Evolutionary conservation across 2,329 filamentous ascomycete species (phyloP).

Genomic region (Cordyceps sp.): DNA sequence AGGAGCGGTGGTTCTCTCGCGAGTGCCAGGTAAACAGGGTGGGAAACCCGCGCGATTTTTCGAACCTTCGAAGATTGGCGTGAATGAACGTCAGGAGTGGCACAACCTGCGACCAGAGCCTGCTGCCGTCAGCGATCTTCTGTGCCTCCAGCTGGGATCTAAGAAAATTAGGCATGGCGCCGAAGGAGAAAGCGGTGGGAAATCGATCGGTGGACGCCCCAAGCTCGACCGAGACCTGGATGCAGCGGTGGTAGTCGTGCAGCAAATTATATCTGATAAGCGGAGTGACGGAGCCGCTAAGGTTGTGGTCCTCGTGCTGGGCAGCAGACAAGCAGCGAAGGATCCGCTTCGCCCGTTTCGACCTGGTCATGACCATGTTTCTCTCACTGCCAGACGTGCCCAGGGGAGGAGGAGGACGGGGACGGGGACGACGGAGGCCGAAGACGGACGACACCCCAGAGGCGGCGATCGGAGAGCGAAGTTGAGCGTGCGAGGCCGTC

Average conservation of each 20-base stretch:
- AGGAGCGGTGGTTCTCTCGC: constrained; percentile 16
- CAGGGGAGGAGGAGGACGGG: constrained; percentile 1
- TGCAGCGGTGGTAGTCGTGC: constrained; percentile 12
- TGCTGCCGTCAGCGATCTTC: constrained; percentile 13
- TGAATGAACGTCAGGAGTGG: constrained; percentile 18
- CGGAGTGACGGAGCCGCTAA: constrained; percentile 13
- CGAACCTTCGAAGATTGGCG: constrained; percentile 7
- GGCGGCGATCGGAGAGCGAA: too few relatives aligned
- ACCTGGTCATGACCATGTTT: constrained; percentile 11
- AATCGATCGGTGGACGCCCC: constrained; percentile 10
- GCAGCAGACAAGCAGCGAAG: constrained; percentile 12
- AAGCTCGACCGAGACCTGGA: constrained; percentile 12
- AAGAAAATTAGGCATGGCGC: constrained; percentile 10
- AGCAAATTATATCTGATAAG: constrained; percentile 15
- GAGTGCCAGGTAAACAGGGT: constrained; percentile 23
- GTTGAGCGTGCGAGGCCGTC: neutral
- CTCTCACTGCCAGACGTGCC: constrained; percentile 1
- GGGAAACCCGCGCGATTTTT: constrained; percentile 12
- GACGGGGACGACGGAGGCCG: too few relatives aligned
- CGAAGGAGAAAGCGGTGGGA: constrained; percentile 5
- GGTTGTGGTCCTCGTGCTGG: constrained; percentile 21
- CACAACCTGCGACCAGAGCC: constrained; percentile 12
- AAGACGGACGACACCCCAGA: too few relatives aligned
- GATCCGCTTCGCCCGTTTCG: constrained; percentile 18
- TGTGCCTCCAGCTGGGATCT: constrained; percentile 10